A percentile compares a stretch with the other conserved stretches of the same genome.
phyloP scores from a whole-genome alignment of 2,329 filamentous ascomycete species.

The Xylaria multiplex region DNA sequence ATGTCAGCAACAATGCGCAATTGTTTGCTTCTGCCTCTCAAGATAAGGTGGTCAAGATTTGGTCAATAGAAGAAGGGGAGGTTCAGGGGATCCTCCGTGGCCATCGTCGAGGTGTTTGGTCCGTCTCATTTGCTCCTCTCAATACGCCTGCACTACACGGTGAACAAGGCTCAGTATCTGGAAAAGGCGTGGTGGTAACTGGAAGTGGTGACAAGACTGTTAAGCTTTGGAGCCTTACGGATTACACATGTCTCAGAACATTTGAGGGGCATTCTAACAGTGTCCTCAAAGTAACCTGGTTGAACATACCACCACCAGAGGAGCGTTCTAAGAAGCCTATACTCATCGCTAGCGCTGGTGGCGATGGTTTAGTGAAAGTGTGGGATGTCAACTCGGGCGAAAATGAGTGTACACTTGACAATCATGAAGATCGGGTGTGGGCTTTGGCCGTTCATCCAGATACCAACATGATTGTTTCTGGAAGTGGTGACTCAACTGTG shows the following conservation, averaged over 20 bases:
- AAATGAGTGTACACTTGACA: slow-evolving; percentile 88
- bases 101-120: slow-evolving; percentile 96
- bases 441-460: slow-evolving; percentile 78
- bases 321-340: slow-evolving; percentile 68
- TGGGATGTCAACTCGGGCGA: slow-evolving; percentile 92
- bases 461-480: slow-evolving; percentile 82
- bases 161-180: slow-evolving; percentile 76
- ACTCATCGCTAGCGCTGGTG: slow-evolving; percentile 85
- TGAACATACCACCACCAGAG: slow-evolving; percentile 64
- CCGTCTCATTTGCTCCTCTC: slow-evolving; percentile 86
- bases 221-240: slow-evolving; percentile 91
- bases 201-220: slow-evolving; percentile 96
- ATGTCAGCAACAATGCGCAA: slow-evolving; percentile 77
- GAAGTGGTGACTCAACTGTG: slow-evolving; percentile 89
- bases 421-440: slow-evolving; percentile 97
- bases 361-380: slow-evolving; percentile 94
- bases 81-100: slow-evolving; percentile 90
- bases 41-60: slow-evolving; percentile 96
- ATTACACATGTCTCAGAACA: slow-evolving; percentile 91
- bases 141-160: slow-evolving; percentile 78
- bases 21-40: slow-evolving; percentile 96
- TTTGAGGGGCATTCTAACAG: slow-evolving; percentile 98
- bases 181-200: slow-evolving; percentile 85
- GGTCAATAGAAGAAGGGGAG: slow-evolving; percentile 89
- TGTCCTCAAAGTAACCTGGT: slow-evolving; percentile 92